A percentile compares a stretch with the other conserved stretches of the same genome.
Conservation (phyloP, 2,329 filamentous ascomycete genomes). For the Neofusicoccum umdonicola region DNA sequence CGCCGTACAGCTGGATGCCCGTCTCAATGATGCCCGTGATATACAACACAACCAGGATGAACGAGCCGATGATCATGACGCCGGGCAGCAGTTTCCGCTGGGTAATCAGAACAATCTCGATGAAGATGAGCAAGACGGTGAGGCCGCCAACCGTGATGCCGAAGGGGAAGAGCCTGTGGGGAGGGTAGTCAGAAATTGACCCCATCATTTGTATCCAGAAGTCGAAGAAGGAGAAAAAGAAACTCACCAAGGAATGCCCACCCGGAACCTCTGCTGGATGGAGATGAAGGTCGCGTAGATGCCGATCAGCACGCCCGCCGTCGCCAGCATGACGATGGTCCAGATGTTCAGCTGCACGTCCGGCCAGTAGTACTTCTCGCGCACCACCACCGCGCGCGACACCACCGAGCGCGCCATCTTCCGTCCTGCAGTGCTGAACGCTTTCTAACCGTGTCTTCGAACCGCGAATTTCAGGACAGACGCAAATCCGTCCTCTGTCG, state of each 20-base stretch:
- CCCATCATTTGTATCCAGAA: not conserved
- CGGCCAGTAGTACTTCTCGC: constrained; percentile 61
- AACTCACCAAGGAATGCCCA: constrained; percentile 60
- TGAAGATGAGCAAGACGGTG: constrained; percentile 57
- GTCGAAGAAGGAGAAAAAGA: not conserved
- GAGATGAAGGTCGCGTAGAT: constrained; percentile 60
- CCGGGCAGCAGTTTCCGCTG: constrained; percentile 58
- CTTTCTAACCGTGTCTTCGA: not conserved
- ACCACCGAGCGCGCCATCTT: constrained; percentile 40
- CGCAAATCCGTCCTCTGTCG: not conserved
- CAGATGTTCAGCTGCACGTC: constrained; percentile 64
- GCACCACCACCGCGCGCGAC: constrained; percentile 42
- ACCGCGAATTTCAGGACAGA: too few relatives aligned
- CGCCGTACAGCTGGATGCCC: constrained; percentile 59
- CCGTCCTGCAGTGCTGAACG: not conserved
- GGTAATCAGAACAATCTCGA: constrained; percentile 56
- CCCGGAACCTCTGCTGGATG: constrained; percentile 54
- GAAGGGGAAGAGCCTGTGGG: constrained; percentile 61
- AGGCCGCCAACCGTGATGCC: constrained; percentile 59
- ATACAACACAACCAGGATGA: constrained; percentile 62
- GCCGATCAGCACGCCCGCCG: constrained; percentile 57
- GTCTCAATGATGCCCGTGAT: constrained; percentile 63
- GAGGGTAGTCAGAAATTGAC: too few relatives aligned
- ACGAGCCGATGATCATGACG: constrained; percentile 58
- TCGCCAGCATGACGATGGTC: constrained; percentile 61